Evolutionary conservation across 331 rosid genomes (phyloP), one percentile per base, ranked within the genome.

Genomic region (Quercus tomentella): DNA sequence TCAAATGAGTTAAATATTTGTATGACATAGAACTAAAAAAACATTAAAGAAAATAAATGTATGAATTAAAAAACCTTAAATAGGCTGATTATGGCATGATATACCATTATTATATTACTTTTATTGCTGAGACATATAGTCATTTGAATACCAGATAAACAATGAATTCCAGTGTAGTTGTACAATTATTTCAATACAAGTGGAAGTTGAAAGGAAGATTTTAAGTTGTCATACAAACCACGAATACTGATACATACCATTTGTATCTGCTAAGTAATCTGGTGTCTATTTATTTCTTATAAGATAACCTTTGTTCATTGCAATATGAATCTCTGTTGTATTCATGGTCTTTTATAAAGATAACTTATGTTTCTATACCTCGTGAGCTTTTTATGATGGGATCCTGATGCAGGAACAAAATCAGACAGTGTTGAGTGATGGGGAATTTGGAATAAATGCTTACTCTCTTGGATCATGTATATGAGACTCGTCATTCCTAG

Each of bases 391-490:
- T 79, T 37, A 54, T 68, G 65, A 18, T 30, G 21, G 70, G 66
- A 41, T 55, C 54, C 54, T 79, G 67, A 73, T 80, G 81, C 97
- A 94, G 97, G 98, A 84, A 12, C 92, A 88, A 56, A 87, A 80
- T 55, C 91, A 89, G 54, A 58, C 78, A 58, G 21, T 76, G 23
- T n/a, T 87, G 76, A 79, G 85, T 84, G 91, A 89, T 58, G 91
- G 84, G 74, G 97, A 90, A 65, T 71, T 84, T 52, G 90, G 91
- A 74, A 87, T 77, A 23, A 97, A 91, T 79, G 87, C 86, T 23
- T 85, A 82, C 83, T 85, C 97, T 33, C 89, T 90, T 51, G 91
- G 97, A 80, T 89, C 93, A 37, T 90, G 91, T 63, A 84, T 81
- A 71, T 89, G 91, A 90, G 83, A 76, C 72, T 51, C 41, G 70